These are phyloP conservation scores for Paracoccidioides lutzii DNA, from an alignment of 2,329 filamentous ascomycete species.

Conservation along the genomic window DNA sequence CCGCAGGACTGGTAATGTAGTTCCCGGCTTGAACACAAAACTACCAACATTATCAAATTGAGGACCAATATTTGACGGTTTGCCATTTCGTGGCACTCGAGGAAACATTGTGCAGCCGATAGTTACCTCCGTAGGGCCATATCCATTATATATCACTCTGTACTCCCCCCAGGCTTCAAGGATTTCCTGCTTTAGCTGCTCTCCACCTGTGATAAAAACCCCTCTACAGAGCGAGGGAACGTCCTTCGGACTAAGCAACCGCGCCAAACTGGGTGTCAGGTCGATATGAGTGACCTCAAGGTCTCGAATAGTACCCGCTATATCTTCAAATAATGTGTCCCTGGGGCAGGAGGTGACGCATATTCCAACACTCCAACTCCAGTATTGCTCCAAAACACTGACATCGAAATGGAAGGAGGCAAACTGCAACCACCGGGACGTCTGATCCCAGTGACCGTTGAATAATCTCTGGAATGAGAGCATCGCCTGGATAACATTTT, in stretches of 20 bases:
- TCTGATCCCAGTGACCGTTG: slow-evolving; percentile 54
- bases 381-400: slow-evolving; percentile 84
- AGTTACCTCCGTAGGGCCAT: slow-evolving; percentile 84
- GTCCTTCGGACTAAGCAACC: slow-evolving; percentile 63
- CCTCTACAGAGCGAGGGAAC: slow-evolving; percentile 68
- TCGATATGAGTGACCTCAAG: slow-evolving; percentile 81
- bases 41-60: slow-evolving; percentile 82
- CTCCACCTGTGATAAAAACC: slow-evolving; percentile 87
- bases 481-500: slow-evolving; percentile 82
- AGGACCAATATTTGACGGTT: slow-evolving; percentile 74
- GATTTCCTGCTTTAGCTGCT: slow-evolving; percentile 78
- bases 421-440: slow-evolving; percentile 80
- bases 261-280: slow-evolving; percentile 74
- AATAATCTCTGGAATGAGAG: slow-evolving; percentile 74
- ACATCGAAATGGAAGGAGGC: slow-evolving; percentile 93
- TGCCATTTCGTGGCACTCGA: slow-evolving; percentile 63
- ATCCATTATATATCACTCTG: slow-evolving; percentile 78
- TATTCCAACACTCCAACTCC: slow-evolving; percentile 87
- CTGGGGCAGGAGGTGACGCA: slow-evolving; percentile 68
- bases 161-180: slow-evolving; percentile 71
- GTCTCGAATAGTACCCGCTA: slow-evolving; percentile 56
- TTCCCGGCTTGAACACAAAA: slow-evolving; percentile 59
- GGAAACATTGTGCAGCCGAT: slow-evolving; percentile 86
- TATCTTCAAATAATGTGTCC: slow-evolving; percentile 74
- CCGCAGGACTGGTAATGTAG: slow-evolving; percentile 57